Conservation (phyloP, 805 yeast species). For the Candida railenensis region DNA sequence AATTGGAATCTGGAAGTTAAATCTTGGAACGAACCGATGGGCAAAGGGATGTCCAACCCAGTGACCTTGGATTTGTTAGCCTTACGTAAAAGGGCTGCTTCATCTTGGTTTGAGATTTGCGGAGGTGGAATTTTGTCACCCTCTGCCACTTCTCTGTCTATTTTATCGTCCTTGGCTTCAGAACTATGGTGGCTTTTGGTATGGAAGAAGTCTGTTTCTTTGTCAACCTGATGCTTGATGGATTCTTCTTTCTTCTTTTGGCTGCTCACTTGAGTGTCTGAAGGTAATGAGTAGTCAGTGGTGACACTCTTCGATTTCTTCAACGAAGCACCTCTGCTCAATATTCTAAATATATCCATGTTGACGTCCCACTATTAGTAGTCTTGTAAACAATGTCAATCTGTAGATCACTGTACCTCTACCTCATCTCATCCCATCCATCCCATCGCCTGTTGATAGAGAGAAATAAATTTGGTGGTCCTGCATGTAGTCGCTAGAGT, state of each 20-base stretch:
- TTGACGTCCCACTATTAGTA: slow-evolving; percentile 6
- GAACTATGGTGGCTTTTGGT: slow-evolving; percentile 41
- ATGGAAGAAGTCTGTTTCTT: slow-evolving; percentile 82
- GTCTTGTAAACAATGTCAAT: not conserved
- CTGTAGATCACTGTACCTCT: not conserved
- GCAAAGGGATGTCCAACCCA: slow-evolving; percentile 87
- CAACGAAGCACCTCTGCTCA: slow-evolving; percentile 82
- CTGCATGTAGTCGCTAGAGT: not conserved
- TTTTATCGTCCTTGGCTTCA: slow-evolving; percentile 10
- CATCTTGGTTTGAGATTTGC: slow-evolving; percentile 50
- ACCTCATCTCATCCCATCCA: slow-evolving; percentile 1
- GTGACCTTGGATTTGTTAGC: slow-evolving; percentile 65
- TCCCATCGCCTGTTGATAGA: not conserved
- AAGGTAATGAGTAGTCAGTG: slow-evolving; percentile 40
- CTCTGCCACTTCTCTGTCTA: slow-evolving; percentile 20
- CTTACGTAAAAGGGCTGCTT: slow-evolving; percentile 63
- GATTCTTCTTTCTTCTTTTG: slow-evolving; percentile 35
- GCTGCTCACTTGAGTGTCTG: slow-evolving; percentile 18
- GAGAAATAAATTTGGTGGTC: not conserved
- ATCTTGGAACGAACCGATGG: slow-evolving; percentile 87
- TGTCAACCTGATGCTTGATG: slow-evolving; percentile 53
- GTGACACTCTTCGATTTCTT: slow-evolving; percentile 52
- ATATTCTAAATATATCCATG: slow-evolving; percentile 88
- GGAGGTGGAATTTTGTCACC: slow-evolving; percentile 36
- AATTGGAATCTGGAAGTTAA: slow-evolving; percentile 66